Evolutionary conservation across 805 yeast genomes (phyloP), one percentile per base, ranked within the genome.

Genomic region (Yarrowia sp.): DNA sequence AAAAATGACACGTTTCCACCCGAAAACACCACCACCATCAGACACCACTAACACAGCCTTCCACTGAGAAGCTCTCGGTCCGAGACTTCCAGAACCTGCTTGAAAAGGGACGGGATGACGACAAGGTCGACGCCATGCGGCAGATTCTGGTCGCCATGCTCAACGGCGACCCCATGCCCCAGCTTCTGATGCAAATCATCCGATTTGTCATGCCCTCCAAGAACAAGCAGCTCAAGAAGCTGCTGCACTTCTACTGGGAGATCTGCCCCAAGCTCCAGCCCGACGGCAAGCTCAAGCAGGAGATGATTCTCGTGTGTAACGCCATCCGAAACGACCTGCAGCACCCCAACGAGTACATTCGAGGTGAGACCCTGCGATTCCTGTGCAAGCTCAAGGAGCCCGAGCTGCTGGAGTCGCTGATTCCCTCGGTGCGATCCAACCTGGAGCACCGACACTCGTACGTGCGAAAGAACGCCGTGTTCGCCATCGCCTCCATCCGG

Each of bases 261-360:
- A 90, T 93, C 62, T 96, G 97, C 72, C 96, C 97, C 62, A 96
- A 96, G 76, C 79, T 87, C 67, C 96, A 90, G 68, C 79, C 81
- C 35, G 87, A 87, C 60, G 98, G 98, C 4, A 90, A 90, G 74
- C 83, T 96, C 80, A 90, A 90, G 77, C 98, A 93, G 74, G 99
- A 94, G 77, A 94, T 94, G 98, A 93, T 96, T 75, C 83, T 94
- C 66, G 98, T 93, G 56, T 94, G 98, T 78, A 96, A 96, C 74
- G 97, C 98, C 61, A 90, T 94, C 70, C 96, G 94, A 75, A 92
- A 91, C 74, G 99, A 94, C 73, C 82, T 94, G 69, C 97, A 92
- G 76, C 99, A 96, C 76, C 97, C 99, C 58, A 94, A 94, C 78
- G 99, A 94, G 76, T 94, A 87, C 73, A 87, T 94, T 66, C 84